phyloP scores from a whole-genome alignment of 192 early-diverging fungal genomes.

The Phycomyces nitens region DNA sequence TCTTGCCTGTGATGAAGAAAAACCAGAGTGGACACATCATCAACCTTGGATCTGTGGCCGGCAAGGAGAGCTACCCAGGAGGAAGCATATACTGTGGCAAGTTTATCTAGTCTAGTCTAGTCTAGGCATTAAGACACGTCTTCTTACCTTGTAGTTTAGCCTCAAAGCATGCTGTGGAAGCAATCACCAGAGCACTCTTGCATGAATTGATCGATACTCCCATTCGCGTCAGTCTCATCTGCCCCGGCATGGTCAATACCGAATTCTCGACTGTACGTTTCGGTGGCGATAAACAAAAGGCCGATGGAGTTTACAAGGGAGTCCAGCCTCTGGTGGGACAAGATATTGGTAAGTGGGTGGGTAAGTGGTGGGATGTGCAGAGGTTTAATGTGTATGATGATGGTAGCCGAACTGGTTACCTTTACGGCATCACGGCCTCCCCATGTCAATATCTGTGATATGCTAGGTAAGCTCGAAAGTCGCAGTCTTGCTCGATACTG shows the following conservation, averaged over 20 bases:
- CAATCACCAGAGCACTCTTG: slow-evolving; percentile 71
- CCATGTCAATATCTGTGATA: slow-evolving; percentile 73
- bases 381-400: not conserved
- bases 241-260: slow-evolving; percentile 82
- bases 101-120: not conserved
- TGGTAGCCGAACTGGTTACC: slow-evolving; percentile 61
- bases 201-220: slow-evolving; percentile 71
- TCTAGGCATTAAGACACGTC: not conserved
- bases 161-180: slow-evolving; percentile 78
- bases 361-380: not conserved
- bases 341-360: slow-evolving; percentile 60
- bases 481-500: not conserved
- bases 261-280: slow-evolving; percentile 88
- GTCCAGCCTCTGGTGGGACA: slow-evolving; percentile 64
- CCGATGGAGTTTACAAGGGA: slow-evolving; percentile 75
- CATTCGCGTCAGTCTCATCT: slow-evolving; percentile 71
- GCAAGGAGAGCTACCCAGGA: slow-evolving; percentile 61
- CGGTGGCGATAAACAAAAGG: slow-evolving; percentile 59
- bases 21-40: slow-evolving; percentile 75
- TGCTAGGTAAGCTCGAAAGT: slow-evolving; percentile 33
- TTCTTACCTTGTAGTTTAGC: slow-evolving; percentile 29
- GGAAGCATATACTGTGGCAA: slow-evolving; percentile 74
- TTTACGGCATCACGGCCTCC: slow-evolving; percentile 72
- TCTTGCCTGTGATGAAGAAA: slow-evolving; percentile 74
- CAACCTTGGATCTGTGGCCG: slow-evolving; percentile 80